Evolutionary conservation across 2,329 filamentous ascomycete genomes (phyloP), one percentile per base, ranked within the genome.

Genomic region (Thelonectria blattea): DNA sequence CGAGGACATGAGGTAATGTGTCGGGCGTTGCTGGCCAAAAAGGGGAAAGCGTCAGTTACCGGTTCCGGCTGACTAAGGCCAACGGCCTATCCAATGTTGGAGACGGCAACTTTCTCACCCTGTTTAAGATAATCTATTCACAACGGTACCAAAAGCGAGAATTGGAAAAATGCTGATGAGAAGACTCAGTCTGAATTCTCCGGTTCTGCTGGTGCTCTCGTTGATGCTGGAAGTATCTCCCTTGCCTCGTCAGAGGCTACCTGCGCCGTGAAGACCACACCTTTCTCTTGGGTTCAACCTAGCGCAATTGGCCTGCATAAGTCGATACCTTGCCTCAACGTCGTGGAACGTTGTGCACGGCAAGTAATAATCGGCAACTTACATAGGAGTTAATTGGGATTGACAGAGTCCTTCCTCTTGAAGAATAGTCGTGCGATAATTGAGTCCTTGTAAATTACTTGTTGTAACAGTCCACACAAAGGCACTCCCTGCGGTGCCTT

Each of bases 1-100:
- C 64, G 53, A 65, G 69, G 58, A 66, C 59, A 71, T 71, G 68
- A 71, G 69, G 69, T 71, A 71, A 71, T 70, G 68, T 58, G 47
- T 57, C 54, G 32, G 32, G 22, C 52, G 51, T 27, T 11, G 49
- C 45, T 50, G 41, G 14, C 56, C 49, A 14, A 14, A 62, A 63
- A 30, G 46, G 56, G 62, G 12, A 53, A 57, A 63, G 57, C 41
- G 55, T 17, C 39, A 20, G 41, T 51, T 46, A 17, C 45, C 52
- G 32, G 14, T 41, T 18, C 8, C n/a, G 17, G 58, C 58, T 60
- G 58, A 60, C 58, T 56, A 60, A 60, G 37, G n/a, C 47, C 34
- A 24, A 8, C 15, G 18, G 27, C 2, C 27, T 30, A 30, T 30
- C 8, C 22, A 10, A 30, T 30, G 27, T 9, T 30, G 27, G 8